These are phyloP conservation scores for Calonectria pseudoreteaudii DNA, from an alignment of 2,329 filamentous ascomycete species.

Conservation along the genomic window DNA sequence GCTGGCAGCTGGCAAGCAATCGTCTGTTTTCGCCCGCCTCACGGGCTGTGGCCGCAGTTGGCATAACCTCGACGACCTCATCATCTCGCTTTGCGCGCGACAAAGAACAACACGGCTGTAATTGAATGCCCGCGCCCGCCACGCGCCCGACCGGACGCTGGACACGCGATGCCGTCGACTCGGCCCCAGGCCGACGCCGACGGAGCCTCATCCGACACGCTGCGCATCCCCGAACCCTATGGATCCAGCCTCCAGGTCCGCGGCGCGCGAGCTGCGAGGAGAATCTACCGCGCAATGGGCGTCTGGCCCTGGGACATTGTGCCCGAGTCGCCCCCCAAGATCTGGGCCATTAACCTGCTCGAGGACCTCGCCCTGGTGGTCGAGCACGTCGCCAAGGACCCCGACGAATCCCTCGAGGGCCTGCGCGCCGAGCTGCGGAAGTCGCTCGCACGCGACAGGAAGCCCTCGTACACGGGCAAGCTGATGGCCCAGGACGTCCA, in stretches of 20 bases:
- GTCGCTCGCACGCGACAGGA: slow-evolving; percentile 44
- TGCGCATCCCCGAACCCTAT: slow-evolving; percentile 43
- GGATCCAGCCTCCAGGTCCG: slow-evolving; percentile 39
- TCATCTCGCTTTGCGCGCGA: background rate
- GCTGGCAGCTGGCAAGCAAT: slow-evolving; percentile 20
- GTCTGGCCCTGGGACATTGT: slow-evolving; percentile 46
- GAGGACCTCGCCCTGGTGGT: slow-evolving; percentile 44
- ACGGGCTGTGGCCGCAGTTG: slow-evolving; percentile 22
- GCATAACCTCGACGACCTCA: background rate
- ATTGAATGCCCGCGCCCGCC: slow-evolving; percentile 19
- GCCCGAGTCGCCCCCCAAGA: slow-evolving; percentile 44
- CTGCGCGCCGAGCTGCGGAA: slow-evolving; percentile 41
- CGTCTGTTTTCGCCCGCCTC: slow-evolving; percentile 23
- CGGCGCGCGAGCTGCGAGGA: slow-evolving; percentile 41
- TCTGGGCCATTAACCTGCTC: slow-evolving; percentile 45
- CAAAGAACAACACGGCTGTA: background rate
- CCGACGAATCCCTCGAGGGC: slow-evolving; percentile 40
- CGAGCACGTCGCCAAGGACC: slow-evolving; percentile 43
- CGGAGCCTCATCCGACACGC: slow-evolving; percentile 32
- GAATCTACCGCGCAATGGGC: slow-evolving; percentile 43
- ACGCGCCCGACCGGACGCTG: slow-evolving; percentile 12
- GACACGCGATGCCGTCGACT: slow-evolving; percentile 39
- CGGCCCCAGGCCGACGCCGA: slow-evolving; percentile 39
- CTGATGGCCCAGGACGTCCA: slow-evolving; percentile 46
- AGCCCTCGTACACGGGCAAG: slow-evolving; percentile 45